Evolutionary conservation across 2,329 filamentous ascomycete genomes (phyloP), one percentile per base, ranked within the genome.

Genomic region (Talaromyces verruculosus): DNA sequence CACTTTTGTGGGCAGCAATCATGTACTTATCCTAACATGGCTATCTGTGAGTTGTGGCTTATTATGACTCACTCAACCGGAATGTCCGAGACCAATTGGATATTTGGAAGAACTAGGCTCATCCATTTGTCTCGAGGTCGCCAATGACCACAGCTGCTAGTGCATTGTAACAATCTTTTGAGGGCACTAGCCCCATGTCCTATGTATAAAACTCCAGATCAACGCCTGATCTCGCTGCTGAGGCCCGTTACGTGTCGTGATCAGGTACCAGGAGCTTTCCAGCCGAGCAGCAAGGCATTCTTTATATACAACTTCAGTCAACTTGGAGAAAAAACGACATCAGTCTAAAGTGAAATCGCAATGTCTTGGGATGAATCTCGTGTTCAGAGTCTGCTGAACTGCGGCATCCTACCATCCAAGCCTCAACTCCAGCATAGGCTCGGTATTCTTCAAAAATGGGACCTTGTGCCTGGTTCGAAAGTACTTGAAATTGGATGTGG

Each of bases 401-500:
- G 25, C 11, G 13, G 22, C 25, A 28, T 28, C 7, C 28, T 51
- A 28, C 25, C 49, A 11, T 53, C 49, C 15, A 28, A 53, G 25
- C 28, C 67, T 8, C 68, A 69, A 60, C 61, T 67, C 17, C 0
- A 55, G 2, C 68, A 69, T 41, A 63, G 67, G 45, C 43, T 69
- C 5, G 28, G 6, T 2, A 57, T 67, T 37, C 45, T 69, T 13
- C 35, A 68, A 35, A 55, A 61, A 25, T 65, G 64, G 64, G 28
- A 61, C 7, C 65, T 82, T 63, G 22, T 65, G 0, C 73, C 77
- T 0, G 80, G 81, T 67, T 76, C 77, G 33, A 79, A 77, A 2
- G 72, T 87, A 6, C 78, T 88, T 1, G 86, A 88, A 71, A 73
- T 88, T 43, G 86, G 85, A 60, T 88, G 86, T 73, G 86, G 86